These are phyloP conservation scores for Ceriops decandra DNA, from an alignment of 345 rosid genomes.

Conservation along the genomic window DNA sequence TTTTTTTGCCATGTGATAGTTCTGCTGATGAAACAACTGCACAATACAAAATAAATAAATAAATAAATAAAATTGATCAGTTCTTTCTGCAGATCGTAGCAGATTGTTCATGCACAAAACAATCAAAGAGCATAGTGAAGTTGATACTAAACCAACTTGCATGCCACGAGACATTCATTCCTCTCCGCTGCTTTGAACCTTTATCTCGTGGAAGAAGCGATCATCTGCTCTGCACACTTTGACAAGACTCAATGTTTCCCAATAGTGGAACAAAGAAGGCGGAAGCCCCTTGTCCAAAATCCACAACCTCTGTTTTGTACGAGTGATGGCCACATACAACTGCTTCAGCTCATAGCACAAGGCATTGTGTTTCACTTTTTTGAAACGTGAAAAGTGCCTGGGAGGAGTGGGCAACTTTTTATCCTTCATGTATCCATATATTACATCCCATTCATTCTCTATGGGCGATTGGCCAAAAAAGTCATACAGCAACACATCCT, in stretches of 20 bases:
- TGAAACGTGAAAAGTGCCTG: conserved; percentile 29
- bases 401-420: conserved; percentile 26
- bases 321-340: conserved; percentile 51
- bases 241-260: conserved; percentile 35
- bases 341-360: conserved; percentile 52
- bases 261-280: conserved; percentile 37
- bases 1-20: conserved; percentile 43
- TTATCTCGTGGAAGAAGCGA: conserved; percentile 38
- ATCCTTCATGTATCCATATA: conserved; percentile 41
- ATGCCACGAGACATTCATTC: conserved; percentile 46
- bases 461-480: conserved; percentile 49
- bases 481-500: conserved; percentile 53
- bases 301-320: conserved; percentile 53
- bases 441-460: conserved; percentile 47
- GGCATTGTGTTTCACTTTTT: conserved; percentile 33
- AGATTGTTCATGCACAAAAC: too few relatives aligned
- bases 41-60: conserved; percentile 1
- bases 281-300: conserved; percentile 45
- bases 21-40: conserved; percentile 42
- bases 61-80: not conserved
- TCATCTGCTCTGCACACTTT: conserved; percentile 35
- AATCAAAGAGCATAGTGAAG: too few relatives aligned
- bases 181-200: conserved; percentile 41
- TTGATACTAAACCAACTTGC: conserved; percentile 30
- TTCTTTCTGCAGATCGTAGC: too few relatives aligned